Base-by-base conservation (phyloP, 257 asterid genomes). In the Primulina eburnea region DNA sequence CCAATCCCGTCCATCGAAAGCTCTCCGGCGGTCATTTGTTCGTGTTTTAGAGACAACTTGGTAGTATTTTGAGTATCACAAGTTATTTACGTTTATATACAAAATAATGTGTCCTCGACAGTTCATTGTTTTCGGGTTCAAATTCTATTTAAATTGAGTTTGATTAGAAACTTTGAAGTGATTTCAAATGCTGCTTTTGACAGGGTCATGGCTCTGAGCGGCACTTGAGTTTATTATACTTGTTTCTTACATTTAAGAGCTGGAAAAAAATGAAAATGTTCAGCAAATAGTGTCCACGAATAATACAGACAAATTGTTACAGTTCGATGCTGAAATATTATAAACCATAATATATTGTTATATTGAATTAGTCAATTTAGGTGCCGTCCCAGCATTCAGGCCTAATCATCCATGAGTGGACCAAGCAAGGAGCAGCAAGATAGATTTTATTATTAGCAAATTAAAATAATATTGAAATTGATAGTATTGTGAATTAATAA, bases 361-460 rank as follows among this genome's bases (percentile, higher is more conserved):
- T 64, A 24, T 34, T 52, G 58, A 66, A 29, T 38, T 30, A 62
- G 64, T 65, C 73, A 64, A 60, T 69, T 2, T 43, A 43, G 53
- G 37, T 78, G 82, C 82, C 76, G 82, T 65, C 73, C 63, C 18
- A 37, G 67, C 62, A 63, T 61, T 50, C 26, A 10, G 68, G 35
- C 30, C 20, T 7, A 56, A 30, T 17, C 40, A 58, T 61, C 30
- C 50, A 38, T 38, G 50, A 0, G 3, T 38, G 50, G 17, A 40
- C 17, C 4, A 1, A 40, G 5, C 17, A 14, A 40, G 50, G 16
- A 28, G 30, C 30, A 40, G 50, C 50, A 40, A 47, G 18, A 47
- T 12, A 14, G 6, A 43, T 43, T 4, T 43, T 43, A 43, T 14
- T 43, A 14, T 4, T 43, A 14, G 6, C 55, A 43, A 43, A 14